A percentile compares a stretch with the other conserved stretches of the same genome.
phyloP scores from a whole-genome alignment of 2,329 filamentous ascomycete genomes.

The Diaporthe australafricana region DNA sequence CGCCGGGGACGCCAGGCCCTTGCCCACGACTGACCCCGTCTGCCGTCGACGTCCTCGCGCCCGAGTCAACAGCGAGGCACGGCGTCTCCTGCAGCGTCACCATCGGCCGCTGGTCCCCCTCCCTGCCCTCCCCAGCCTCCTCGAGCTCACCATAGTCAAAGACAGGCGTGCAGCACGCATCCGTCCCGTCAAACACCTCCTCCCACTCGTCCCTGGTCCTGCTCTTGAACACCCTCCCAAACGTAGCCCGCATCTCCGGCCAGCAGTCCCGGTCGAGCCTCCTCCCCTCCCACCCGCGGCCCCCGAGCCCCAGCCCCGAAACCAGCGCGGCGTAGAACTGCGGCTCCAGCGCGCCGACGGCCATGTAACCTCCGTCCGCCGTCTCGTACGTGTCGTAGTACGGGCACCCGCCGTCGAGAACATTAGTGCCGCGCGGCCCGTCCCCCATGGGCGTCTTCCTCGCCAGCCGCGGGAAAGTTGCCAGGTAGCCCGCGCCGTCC shows the following conservation, averaged over 20 bases:
- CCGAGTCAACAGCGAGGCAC: constrained; percentile 69
- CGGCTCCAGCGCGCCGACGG: constrained; percentile 91
- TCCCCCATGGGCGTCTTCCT: constrained; percentile 73
- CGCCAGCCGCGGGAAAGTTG: constrained; percentile 79
- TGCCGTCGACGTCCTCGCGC: constrained; percentile 40
- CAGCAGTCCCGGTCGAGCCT: constrained; percentile 73
- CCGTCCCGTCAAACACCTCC: constrained; percentile 84
- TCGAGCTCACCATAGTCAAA: constrained; percentile 81
- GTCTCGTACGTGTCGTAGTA: constrained; percentile 94
- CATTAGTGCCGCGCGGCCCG: constrained; percentile 76
- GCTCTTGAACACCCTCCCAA: constrained; percentile 73
- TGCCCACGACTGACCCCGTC: constrained; percentile 65
- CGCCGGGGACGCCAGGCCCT: constrained; percentile 72
- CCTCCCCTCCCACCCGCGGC: constrained; percentile 60
- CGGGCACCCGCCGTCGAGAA: constrained; percentile 86
- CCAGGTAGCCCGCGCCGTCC: constrained; percentile 84
- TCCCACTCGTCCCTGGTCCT: constrained; percentile 87
- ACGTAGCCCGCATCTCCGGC: constrained; percentile 72
- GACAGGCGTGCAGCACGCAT: constrained; percentile 93
- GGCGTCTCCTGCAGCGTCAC: constrained; percentile 79
- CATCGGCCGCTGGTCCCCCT: constrained; percentile 77
- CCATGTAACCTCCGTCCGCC: constrained; percentile 81
- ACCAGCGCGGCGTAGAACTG: constrained; percentile 82
- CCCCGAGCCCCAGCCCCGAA: constrained; percentile 71
- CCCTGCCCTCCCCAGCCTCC: constrained; percentile 53